Evolutionary conservation across 306 rosid species (phyloP).

Genomic region (Betula pendula): DNA sequence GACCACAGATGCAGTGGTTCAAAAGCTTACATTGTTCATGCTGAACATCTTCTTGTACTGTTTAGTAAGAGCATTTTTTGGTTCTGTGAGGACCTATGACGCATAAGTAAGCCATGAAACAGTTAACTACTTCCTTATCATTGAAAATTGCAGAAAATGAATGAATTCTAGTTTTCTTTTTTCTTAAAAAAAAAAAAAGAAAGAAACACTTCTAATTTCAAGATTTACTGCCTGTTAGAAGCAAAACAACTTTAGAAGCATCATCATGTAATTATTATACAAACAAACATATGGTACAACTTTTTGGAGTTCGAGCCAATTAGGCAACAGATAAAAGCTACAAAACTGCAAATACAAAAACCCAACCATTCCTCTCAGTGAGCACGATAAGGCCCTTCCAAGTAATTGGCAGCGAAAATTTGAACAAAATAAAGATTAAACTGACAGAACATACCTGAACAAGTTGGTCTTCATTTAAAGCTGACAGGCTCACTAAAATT

Average conservation of each 20-base stretch:
- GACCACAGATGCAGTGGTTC: constrained; percentile 17
- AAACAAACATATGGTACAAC: not conserved
- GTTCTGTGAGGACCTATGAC: constrained; percentile 59
- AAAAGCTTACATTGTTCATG: constrained; percentile 60
- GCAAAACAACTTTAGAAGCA: constrained; percentile 1
- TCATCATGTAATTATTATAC: not conserved
- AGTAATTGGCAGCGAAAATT: not conserved
- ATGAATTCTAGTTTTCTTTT: not conserved
- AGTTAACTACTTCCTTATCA: constrained; percentile 11
- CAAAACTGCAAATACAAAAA: not conserved
- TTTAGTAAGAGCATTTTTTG: constrained; percentile 69
- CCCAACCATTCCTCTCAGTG: not conserved
- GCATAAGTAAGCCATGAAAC: constrained; percentile 18
- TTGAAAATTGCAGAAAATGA: not conserved
- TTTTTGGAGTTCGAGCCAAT: not conserved
- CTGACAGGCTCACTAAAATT: constrained; percentile 58
- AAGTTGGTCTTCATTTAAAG: constrained; percentile 72
- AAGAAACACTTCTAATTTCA: constrained; percentile 3
- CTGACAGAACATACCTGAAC: constrained; percentile 44
- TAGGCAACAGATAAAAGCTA: not conserved
- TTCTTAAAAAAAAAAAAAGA: not conserved
- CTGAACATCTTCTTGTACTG: constrained; percentile 73
- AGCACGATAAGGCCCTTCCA: not conserved
- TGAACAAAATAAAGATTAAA: constrained; percentile 2
- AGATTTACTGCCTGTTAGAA: not conserved